Conservation (phyloP, 495 filamentous ascomycete genomes). For the Mytilinidion resinicola region DNA sequence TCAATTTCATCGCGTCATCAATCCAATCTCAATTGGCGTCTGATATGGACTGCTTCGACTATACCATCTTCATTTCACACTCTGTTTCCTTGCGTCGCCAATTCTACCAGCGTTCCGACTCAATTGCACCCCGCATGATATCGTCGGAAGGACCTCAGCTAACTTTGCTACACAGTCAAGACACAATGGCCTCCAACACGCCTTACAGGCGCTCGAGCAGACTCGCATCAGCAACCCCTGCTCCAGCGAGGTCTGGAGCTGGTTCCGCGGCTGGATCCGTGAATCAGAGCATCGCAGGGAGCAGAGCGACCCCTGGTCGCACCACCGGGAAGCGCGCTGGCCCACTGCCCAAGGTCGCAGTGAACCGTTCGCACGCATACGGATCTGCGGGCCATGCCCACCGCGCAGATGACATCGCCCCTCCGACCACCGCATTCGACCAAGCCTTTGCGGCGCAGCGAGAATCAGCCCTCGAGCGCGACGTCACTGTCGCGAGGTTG, state of each 20-base stretch:
- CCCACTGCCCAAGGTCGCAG: conserved; percentile 13
- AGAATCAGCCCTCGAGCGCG: conserved; percentile 11
- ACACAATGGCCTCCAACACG: not conserved
- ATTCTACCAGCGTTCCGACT: not conserved
- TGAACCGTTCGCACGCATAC: conserved; percentile 16
- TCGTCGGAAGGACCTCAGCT: not conserved
- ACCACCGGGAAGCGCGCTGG: conserved; percentile 5
- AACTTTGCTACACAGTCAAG: not conserved
- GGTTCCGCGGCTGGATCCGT: not conserved
- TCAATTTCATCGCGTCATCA: too few relatives aligned
- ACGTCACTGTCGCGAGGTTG: not conserved
- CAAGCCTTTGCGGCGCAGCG: conserved; percentile 16
- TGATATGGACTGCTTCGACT: too few relatives aligned
- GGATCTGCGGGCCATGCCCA: conserved; percentile 8
- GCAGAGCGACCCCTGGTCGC: conserved; percentile 1
- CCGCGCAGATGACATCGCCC: conserved; percentile 9
- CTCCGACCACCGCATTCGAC: conserved; percentile 12
- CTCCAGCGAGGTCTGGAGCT: not conserved
- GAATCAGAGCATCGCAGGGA: conserved; percentile 1
- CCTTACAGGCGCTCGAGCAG: conserved; percentile 7
- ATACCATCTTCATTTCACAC: too few relatives aligned
- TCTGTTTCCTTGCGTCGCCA: not conserved
- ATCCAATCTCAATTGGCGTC: too few relatives aligned
- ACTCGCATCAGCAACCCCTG: not conserved
- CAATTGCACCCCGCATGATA: not conserved